phyloP scores from a whole-genome alignment of 495 filamentous ascomycete species.

The Massariosphaeria phaeospora region DNA sequence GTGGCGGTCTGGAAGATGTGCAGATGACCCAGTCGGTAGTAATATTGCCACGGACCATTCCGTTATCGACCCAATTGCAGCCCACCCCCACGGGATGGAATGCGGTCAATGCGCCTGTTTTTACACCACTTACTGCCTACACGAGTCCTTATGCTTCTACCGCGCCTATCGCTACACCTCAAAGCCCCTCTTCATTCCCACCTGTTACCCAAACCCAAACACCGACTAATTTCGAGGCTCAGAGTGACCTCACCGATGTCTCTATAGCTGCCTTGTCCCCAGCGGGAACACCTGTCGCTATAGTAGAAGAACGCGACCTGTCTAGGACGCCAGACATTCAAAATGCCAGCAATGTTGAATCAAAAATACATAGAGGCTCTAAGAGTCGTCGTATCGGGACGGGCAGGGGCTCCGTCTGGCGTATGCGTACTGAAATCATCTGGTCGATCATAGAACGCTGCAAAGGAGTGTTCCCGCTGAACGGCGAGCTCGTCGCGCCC shows the following conservation, averaged over 20 bases:
- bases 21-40: too few relatives aligned
- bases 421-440: conserved; percentile 58
- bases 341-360: neutral
- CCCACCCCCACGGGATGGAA: conserved; percentile 4
- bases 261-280: neutral
- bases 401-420: conserved; percentile 45
- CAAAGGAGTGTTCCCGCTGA: conserved; percentile 64
- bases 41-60: too few relatives aligned
- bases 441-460: conserved; percentile 64
- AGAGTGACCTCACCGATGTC: neutral
- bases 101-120: conserved; percentile 6
- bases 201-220: neutral
- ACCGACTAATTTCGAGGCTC: neutral
- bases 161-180: neutral
- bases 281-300: neutral
- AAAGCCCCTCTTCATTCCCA: neutral
- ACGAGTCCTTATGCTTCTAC: neutral
- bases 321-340: neutral
- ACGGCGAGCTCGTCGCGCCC: conserved; percentile 68
- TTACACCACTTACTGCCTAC: neutral
- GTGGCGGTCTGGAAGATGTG: too few relatives aligned
- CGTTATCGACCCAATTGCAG: too few relatives aligned
- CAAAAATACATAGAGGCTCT: neutral
- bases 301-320: neutral
- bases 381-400: neutral